These are phyloP conservation scores for Alnus rubra DNA, from an alignment of 306 rosid genomes.

Conservation along the genomic window DNA sequence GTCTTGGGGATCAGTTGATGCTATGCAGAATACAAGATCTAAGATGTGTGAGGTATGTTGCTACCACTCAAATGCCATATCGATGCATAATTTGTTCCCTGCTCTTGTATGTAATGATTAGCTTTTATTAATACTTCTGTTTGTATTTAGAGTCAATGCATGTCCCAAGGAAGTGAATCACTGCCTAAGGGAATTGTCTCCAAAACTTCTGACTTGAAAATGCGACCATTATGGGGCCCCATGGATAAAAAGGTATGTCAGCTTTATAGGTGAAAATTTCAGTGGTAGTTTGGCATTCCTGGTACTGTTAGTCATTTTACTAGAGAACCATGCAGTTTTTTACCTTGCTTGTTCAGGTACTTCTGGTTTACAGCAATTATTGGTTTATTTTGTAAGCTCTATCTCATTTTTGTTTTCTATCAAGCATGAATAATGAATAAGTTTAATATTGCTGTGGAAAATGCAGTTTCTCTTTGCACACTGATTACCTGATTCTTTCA, in stretches of 20 bases:
- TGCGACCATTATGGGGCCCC: constrained; percentile 44
- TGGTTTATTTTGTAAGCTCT: not conserved
- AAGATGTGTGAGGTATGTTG: constrained; percentile 30
- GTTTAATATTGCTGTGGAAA: not conserved
- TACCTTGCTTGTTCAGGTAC: not conserved
- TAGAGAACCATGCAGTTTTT: not conserved
- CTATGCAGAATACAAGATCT: constrained; percentile 14
- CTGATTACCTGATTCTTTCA: not conserved
- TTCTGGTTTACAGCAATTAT: not conserved
- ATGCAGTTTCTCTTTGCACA: not conserved
- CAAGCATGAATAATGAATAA: not conserved
- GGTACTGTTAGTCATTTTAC: not conserved
- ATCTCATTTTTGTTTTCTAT: not conserved
- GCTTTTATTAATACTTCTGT: not conserved
- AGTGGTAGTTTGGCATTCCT: no score
- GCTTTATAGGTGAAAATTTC: not conserved
- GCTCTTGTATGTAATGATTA: not conserved
- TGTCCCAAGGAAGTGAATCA: constrained; percentile 29
- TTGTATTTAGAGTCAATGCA: constrained; percentile 19
- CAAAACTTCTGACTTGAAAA: constrained; percentile 41
- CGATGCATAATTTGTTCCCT: not conserved
- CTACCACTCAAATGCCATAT: not conserved
- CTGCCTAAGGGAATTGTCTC: constrained; percentile 44
- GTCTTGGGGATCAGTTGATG: constrained; percentile 22
- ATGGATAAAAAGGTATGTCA: not conserved